Evolutionary conservation across 225 moss, liverwort and hornwort species (phyloP).

Genomic region (Polytrichum formosum): DNA sequence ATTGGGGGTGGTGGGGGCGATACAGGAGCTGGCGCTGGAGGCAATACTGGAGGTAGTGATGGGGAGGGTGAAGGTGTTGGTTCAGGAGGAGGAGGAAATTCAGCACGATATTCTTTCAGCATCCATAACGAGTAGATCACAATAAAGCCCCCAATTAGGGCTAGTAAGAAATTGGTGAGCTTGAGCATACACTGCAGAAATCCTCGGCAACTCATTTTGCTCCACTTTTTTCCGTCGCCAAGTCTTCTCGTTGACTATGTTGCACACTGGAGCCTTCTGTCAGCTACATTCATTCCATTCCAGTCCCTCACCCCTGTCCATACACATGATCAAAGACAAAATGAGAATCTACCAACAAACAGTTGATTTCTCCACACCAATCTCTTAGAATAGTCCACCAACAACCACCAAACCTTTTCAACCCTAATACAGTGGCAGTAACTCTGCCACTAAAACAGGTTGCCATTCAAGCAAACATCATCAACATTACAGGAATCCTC

Average conservation of each 20-base stretch:
- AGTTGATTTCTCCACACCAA: neutral
- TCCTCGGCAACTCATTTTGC: constrained; percentile 77
- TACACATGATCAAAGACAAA: neutral
- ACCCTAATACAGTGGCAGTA: neutral
- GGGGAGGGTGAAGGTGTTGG: constrained; percentile 29
- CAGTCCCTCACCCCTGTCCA: constrained; percentile 1
- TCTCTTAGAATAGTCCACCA: neutral
- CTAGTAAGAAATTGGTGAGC: constrained; percentile 73
- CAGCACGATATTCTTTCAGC: constrained; percentile 69
- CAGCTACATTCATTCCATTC: neutral
- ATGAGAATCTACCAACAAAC: neutral
- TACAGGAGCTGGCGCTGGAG: constrained; percentile 32
- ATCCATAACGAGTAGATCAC: constrained; percentile 94
- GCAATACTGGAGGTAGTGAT: constrained; percentile 31
- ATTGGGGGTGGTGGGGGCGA: constrained; percentile 27
- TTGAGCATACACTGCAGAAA: constrained; percentile 84
- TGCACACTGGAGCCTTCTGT: neutral
- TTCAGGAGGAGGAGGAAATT: constrained; percentile 35
- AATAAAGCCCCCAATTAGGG: constrained; percentile 71
- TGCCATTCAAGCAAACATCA: too few species aligned
- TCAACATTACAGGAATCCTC: too few species aligned
- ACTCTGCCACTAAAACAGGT: neutral
- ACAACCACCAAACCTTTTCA: neutral
- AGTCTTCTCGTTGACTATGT: too few species aligned
- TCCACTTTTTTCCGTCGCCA: neutral